Conservation (phyloP, 192 early-diverging fungal species). For the Umbelopsis sp. region DNA sequence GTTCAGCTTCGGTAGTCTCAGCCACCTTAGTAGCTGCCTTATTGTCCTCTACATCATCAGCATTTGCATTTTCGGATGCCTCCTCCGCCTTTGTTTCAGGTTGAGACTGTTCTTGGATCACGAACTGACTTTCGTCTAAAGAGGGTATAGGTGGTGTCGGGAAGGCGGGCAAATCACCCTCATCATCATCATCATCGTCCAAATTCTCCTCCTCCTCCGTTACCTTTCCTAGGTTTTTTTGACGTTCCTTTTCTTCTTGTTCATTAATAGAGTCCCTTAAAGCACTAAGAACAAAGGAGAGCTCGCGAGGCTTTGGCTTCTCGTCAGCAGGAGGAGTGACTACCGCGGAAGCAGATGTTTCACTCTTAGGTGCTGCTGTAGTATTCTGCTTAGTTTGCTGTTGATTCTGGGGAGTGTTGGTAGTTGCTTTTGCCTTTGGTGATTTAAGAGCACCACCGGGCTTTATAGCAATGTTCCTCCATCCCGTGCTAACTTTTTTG, state of each 20-base stretch:
- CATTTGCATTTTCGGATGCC: background rate
- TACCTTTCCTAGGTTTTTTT: conserved; percentile 16
- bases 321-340: background rate
- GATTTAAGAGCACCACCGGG: conserved; percentile 18
- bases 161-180: background rate
- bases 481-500: conserved; percentile 11
- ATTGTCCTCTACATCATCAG: background rate
- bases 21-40: background rate
- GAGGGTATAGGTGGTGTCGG: conserved; percentile 10
- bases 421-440: conserved; percentile 4
- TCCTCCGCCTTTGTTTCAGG: conserved; percentile 13
- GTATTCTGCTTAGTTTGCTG: background rate
- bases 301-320: conserved; percentile 8
- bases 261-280: conserved; percentile 16
- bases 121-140: conserved; percentile 6
- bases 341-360: background rate
- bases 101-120: background rate
- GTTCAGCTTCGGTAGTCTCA: background rate
- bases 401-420: background rate
- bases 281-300: conserved; percentile 6
- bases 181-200: conserved; percentile 1
- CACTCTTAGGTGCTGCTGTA: background rate
- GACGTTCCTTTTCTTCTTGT: conserved; percentile 16
- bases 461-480: conserved; percentile 19
- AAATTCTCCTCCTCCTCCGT: background rate